These are phyloP conservation scores for Xylaria scruposa DNA, from an alignment of 495 filamentous ascomycete genomes.

Conservation along the genomic window DNA sequence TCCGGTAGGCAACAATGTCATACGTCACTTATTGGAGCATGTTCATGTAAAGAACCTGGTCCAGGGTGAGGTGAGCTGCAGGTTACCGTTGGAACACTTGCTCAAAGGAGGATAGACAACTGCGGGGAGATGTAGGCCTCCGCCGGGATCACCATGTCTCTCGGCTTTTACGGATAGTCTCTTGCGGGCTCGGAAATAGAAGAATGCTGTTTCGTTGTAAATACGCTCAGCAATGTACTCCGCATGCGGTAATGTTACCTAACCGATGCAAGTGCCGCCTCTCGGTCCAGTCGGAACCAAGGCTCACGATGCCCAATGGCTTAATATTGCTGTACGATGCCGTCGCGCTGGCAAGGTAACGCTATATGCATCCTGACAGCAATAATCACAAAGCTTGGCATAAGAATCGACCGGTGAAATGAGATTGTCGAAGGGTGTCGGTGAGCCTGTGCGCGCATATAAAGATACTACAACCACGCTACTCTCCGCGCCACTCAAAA, in stretches of 20 bases:
- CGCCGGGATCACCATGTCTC: background rate
- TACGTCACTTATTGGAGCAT: background rate
- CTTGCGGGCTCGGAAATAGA: background rate
- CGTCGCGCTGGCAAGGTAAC: background rate
- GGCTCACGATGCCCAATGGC: background rate
- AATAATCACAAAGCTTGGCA: background rate
- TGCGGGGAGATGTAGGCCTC: conserved; percentile 11
- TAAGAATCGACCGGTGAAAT: background rate
- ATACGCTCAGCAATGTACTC: background rate
- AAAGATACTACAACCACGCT: background rate
- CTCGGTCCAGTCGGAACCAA: conserved; percentile 1
- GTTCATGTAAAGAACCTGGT: background rate
- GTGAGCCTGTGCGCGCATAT: background rate
- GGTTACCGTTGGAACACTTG: background rate
- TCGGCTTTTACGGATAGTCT: background rate
- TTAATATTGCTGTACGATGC: background rate
- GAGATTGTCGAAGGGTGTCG: background rate
- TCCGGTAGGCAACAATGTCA: background rate
- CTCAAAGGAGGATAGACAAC: conserved; percentile 1
- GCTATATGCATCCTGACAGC: background rate
- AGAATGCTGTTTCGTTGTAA: conserved; percentile 1
- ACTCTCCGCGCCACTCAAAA: background rate
- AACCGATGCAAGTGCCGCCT: conserved; percentile 8
- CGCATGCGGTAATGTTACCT: conserved; percentile 3
- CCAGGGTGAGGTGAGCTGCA: background rate